Conservation (phyloP, 1,139 yeast genomes). For the Meyerozyma elateridarum region DNA sequence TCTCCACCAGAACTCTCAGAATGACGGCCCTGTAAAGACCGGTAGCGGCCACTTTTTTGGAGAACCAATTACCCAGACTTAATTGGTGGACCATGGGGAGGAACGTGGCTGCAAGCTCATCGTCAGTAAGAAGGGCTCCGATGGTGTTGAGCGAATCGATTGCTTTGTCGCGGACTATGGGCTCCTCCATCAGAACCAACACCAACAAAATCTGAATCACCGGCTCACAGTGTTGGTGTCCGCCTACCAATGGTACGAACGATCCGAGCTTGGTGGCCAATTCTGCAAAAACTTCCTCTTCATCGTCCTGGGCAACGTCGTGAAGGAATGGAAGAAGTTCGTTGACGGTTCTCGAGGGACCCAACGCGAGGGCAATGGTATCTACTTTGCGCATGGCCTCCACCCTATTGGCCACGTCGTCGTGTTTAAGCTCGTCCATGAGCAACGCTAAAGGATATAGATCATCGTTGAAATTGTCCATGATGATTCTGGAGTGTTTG, state of each 20-base stretch:
- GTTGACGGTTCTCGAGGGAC: constrained; percentile 85
- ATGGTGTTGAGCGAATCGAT: constrained; percentile 77
- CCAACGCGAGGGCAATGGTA: constrained; percentile 91
- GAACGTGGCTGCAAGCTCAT: constrained; percentile 63
- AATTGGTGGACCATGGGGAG: constrained; percentile 74
- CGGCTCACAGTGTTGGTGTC: constrained; percentile 69
- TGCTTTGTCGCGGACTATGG: constrained; percentile 94
- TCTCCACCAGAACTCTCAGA: constrained; percentile 50
- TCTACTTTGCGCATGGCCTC: constrained; percentile 94
- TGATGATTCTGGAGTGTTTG: constrained; percentile 11
- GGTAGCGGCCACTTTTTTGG: constrained; percentile 86
- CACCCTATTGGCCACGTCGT: constrained; percentile 88
- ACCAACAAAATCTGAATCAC: constrained; percentile 83
- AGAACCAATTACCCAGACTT: constrained; percentile 91
- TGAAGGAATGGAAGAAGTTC: constrained; percentile 85
- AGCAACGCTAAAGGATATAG: constrained; percentile 91
- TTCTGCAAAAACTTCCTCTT: constrained; percentile 94
- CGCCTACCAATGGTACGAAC: constrained; percentile 85
- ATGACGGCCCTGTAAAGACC: constrained; percentile 79
- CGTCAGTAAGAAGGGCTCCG: constrained; percentile 58
- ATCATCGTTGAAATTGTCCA: constrained; percentile 52
- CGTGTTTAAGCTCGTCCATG: constrained; percentile 93
- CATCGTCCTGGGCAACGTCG: constrained; percentile 93
- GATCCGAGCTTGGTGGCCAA: constrained; percentile 87
- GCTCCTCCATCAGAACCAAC: constrained; percentile 92